Percentiles rank a stretch among this genome's conserved stretches.
Evolutionary conservation across 192 early-diverging fungal genomes (phyloP).

Genomic region (Lobosporangium transversale): DNA sequence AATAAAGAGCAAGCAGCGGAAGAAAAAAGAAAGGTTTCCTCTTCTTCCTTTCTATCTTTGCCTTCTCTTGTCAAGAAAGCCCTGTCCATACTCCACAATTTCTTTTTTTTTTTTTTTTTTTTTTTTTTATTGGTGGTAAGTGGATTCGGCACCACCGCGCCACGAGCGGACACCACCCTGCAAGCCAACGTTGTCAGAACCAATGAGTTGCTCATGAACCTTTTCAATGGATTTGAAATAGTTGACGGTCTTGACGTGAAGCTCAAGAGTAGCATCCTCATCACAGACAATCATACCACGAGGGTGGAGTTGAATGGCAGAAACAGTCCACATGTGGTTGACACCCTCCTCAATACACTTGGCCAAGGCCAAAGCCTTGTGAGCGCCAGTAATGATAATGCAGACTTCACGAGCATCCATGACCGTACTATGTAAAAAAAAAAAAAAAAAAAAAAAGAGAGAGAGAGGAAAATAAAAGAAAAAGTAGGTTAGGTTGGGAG

Average conservation of each 20-base stretch:
- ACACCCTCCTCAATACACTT: constrained; percentile 86
- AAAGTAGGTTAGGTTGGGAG: background rate
- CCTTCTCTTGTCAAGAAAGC: background rate
- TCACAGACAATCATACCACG: constrained; percentile 86
- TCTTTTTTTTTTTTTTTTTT: no score
- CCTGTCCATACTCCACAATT: no score
- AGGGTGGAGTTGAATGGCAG: constrained; percentile 84
- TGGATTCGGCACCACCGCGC: constrained; percentile 52
- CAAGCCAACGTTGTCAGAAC: constrained; percentile 76
- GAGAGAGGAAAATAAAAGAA: constrained; percentile 14
- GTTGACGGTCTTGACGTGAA: constrained; percentile 90
- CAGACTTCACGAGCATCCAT: constrained; percentile 89
- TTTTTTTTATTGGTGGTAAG: constrained; percentile 43
- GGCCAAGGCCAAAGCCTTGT: constrained; percentile 83
- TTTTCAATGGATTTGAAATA: constrained; percentile 91
- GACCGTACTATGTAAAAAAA: constrained; percentile 68
- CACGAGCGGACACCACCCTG: constrained; percentile 64
- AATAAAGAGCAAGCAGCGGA: background rate
- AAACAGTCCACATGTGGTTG: constrained; percentile 93
- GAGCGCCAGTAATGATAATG: constrained; percentile 87
- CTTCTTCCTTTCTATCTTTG: background rate
- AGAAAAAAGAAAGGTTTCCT: background rate
- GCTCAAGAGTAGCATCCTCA: constrained; percentile 87
- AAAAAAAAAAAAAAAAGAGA: background rate
- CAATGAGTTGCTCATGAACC: constrained; percentile 80